Percentiles rank a stretch among this genome's conserved stretches.
Conservation (phyloP, 2,329 filamentous ascomycete genomes). For the Fusarium sp. region DNA sequence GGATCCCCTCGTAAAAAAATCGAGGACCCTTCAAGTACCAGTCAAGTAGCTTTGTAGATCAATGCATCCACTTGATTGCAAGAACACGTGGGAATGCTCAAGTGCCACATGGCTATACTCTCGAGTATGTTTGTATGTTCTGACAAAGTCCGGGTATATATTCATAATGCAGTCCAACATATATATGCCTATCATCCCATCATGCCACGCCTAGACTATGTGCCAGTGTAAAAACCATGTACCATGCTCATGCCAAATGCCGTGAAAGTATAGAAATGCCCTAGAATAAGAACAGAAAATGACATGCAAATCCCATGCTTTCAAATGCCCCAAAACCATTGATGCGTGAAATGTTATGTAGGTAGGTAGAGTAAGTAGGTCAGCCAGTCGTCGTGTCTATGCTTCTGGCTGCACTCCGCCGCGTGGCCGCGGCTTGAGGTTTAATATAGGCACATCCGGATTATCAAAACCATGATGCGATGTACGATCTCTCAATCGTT, state of each 20-base stretch:
- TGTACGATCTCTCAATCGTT: constrained; percentile 47
- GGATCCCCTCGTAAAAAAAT: background rate
- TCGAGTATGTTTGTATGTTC: background rate
- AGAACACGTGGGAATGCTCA: background rate
- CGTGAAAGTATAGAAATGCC: constrained; percentile 4
- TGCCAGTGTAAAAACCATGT: constrained; percentile 30
- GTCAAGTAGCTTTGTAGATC: background rate
- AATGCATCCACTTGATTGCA: background rate
- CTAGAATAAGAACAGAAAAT: constrained; percentile 8
- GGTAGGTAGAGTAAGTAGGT: background rate
- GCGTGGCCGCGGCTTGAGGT: constrained; percentile 39
- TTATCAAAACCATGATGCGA: constrained; percentile 40
- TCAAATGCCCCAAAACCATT: constrained; percentile 7
- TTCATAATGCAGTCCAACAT: constrained; percentile 28
- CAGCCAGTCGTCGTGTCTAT: constrained; percentile 4
- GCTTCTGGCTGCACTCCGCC: constrained; percentile 31
- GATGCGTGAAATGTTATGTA: background rate
- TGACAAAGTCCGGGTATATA: constrained; percentile 35
- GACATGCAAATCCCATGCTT: constrained; percentile 5
- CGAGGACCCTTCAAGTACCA: background rate
- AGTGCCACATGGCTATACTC: background rate
- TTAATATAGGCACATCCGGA: constrained; percentile 46
- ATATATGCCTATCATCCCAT: constrained; percentile 19
- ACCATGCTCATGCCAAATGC: constrained; percentile 13
- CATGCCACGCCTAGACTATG: constrained; percentile 23